A percentile compares a stretch with the other conserved stretches of the same genome.
These are phyloP conservation scores for Diatrype stigma DNA, from an alignment of 2,329 filamentous ascomycete genomes.

Conservation along the genomic window DNA sequence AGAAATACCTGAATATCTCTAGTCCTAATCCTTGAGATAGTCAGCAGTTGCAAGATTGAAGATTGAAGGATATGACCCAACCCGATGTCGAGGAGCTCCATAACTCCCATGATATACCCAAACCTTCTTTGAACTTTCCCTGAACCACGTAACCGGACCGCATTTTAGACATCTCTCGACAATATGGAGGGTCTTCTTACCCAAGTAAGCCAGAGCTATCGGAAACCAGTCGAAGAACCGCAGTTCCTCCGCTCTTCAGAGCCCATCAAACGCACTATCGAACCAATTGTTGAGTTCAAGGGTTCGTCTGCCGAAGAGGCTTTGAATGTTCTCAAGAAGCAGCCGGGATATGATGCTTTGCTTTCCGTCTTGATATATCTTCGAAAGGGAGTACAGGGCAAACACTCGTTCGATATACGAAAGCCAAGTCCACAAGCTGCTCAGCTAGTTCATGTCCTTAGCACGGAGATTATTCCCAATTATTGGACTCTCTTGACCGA, in stretches of 20 bases:
- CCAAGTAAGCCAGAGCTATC: constrained; percentile 50
- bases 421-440: constrained; percentile 63
- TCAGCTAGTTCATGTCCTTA: constrained; percentile 70
- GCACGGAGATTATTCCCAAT: constrained; percentile 71
- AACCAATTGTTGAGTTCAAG: constrained; percentile 12
- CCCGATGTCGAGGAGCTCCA: too few relatives aligned
- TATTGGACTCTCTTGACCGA: constrained; percentile 69
- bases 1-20: too few relatives aligned
- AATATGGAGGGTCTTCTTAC: constrained; percentile 54
- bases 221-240: constrained; percentile 33
- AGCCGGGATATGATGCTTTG: constrained; percentile 59
- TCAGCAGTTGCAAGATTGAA: too few relatives aligned
- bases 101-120: too few relatives aligned
- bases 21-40: too few relatives aligned
- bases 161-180: background rate
- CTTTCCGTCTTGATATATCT: constrained; percentile 51
- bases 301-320: constrained; percentile 43
- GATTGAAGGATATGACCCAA: too few relatives aligned
- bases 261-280: constrained; percentile 10
- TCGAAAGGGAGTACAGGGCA: constrained; percentile 21
- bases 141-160: constrained; percentile 3
- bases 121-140: too few relatives aligned
- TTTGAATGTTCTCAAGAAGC: constrained; percentile 54
- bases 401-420: constrained; percentile 49
- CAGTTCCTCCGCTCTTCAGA: constrained; percentile 35